Evolutionary conservation across 2,329 filamentous ascomycete genomes (phyloP), one percentile per base, ranked within the genome.

Genomic region (Mollisia scopiformis): DNA sequence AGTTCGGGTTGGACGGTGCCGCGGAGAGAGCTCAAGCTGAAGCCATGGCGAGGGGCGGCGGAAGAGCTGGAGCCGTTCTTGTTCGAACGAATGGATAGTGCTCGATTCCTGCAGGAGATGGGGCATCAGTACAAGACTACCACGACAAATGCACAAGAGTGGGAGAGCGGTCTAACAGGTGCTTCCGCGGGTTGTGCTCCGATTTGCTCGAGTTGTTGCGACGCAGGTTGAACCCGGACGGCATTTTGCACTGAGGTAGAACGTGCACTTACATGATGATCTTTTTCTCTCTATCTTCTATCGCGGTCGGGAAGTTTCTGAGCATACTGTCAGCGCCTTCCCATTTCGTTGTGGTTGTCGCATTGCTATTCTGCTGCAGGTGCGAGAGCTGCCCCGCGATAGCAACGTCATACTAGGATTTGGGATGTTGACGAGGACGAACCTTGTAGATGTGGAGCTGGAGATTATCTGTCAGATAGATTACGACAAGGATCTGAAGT

Each of bases 1-100:
- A 97, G 85, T 76, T 97, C 93, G 4, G 93, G 92, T 74, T 97
- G 92, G 69, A 89, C 85, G 52, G 88, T 86, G 58, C 92, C 92
- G 55, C 94, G 92, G 58, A 99, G 87, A 21, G 92, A 95, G 66
- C 86, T 88, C 80, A 98, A 90, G 61, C 88, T 90, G 80, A 98
- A 97, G 72, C 87, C 88, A 74, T 91, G 88, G 70, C 84, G 87
- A 64, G 74, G 72, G 59, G 79, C 72, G 50, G 74, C 71, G 69
- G 67, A 65, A 25, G 75, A 70, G 52, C 75, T 71, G 56, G 57
- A 51, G 72, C 61, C 61, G 37, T 69, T 71, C 61, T 78, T 76
- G 62, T 76, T 77, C 62, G 88, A 90, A 69, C 90, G 88, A 72
- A 91, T 85, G 30, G 89, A 92, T 62, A 92, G 83, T 62, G 87